phyloP scores from a whole-genome alignment of 805 yeast species.

The Sungouiozyma intestinalis region DNA sequence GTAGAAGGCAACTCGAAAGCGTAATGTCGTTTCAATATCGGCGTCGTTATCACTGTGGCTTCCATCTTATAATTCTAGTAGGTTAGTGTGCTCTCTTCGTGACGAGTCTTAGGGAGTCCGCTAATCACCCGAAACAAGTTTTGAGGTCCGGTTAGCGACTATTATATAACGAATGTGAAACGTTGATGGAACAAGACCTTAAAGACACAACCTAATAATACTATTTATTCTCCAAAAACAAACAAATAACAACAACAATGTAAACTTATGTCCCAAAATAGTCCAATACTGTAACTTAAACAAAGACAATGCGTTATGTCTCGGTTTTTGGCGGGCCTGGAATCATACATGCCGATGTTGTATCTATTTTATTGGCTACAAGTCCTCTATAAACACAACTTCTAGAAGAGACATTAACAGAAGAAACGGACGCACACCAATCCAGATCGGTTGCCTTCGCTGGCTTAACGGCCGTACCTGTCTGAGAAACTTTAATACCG shows the following conservation, averaged over 20 bases:
- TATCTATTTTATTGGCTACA: too few relatives aligned
- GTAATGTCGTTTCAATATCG: conserved; percentile 6
- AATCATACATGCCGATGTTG: background rate
- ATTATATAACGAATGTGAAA: background rate
- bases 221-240: background rate
- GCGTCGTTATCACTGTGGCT: conserved; percentile 8
- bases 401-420: background rate
- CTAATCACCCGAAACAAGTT: background rate
- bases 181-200: too few relatives aligned
- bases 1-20: conserved; percentile 6
- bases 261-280: background rate
- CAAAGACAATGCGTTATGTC: too few relatives aligned
- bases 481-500: background rate
- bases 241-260: background rate
- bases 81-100: too few relatives aligned
- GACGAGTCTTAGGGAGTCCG: too few relatives aligned
- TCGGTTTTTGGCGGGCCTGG: background rate
- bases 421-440: background rate
- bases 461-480: background rate
- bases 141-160: background rate
- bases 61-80: too few relatives aligned
- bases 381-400: background rate
- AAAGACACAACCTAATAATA: too few relatives aligned
- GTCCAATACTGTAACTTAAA: background rate
- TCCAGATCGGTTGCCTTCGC: background rate